These are phyloP conservation scores for Trichoderma oligosporum DNA, from an alignment of 2,329 filamentous ascomycete genomes.

Conservation along the genomic window DNA sequence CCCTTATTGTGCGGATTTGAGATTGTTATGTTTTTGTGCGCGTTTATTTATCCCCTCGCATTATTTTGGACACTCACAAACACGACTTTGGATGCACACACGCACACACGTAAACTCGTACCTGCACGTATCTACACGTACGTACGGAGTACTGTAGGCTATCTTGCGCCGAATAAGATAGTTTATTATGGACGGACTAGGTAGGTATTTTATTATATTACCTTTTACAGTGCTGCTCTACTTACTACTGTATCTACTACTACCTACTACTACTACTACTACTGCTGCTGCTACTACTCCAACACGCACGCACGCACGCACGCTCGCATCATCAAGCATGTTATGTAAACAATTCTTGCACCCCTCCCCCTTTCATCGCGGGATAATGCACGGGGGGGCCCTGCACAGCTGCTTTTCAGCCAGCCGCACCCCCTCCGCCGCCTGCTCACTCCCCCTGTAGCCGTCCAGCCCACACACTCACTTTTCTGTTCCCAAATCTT, in stretches of 20 bases:
- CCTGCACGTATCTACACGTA: neutral
- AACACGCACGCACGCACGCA: neutral
- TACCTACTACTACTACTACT: too few relatives aligned
- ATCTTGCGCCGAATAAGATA: too few relatives aligned
- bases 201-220: too few relatives aligned
- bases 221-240: too few relatives aligned
- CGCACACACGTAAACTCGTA: neutral
- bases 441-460: constrained; percentile 16
- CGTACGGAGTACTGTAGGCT: too few relatives aligned
- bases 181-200: too few relatives aligned
- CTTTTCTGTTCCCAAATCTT: neutral
- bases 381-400: neutral
- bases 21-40: constrained; percentile 6
- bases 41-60: constrained; percentile 11
- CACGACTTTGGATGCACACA: constrained; percentile 7
- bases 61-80: neutral
- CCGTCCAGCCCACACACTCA: constrained; percentile 18
- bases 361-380: neutral
- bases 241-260: too few relatives aligned
- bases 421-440: constrained; percentile 17
- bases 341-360: constrained; percentile 13
- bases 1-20: neutral
- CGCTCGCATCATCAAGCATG: neutral
- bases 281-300: too few relatives aligned
- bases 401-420: neutral